Base-by-base conservation (phyloP, 148 eudicot species). In the Dianthus caryophyllus region DNA sequence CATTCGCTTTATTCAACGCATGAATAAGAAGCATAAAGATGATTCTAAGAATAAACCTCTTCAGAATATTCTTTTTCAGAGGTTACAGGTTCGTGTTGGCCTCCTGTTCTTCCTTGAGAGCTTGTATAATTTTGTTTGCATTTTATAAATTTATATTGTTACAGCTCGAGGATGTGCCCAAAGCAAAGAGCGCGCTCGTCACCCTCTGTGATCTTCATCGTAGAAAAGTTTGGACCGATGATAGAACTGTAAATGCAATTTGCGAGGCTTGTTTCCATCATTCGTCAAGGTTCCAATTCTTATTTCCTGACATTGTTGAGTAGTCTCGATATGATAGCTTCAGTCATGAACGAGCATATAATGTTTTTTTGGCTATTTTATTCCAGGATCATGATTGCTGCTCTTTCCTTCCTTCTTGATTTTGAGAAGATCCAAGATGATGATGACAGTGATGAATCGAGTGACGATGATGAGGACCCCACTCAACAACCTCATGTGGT, bases 11-110 rank as follows among this genome's bases (percentile, higher is more conserved):
- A 86, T 90, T 68, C 86, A 73, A 79, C 90, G 87, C 27, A 86
- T 94, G 90, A 94, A 94, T 79, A 88, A 86, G 81, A 90, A 94
- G 84, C 98, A 94, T 70, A 90, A 94, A 78, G 85, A 94, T 75
- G 92, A 94, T 26, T 73, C 87, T n/a, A 80, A 83, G 57, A 94
- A 94, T 64, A 81, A 85, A 38, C 82, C 88, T 64, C 92, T 94
- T 72, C 91, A 90, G 75, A 94, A 78, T 68, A 77, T 94, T 46
- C 77, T 94, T 65, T 86, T 84, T 65, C 57, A 77, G 41, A 84
- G 88, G 97, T 71, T 86, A 46, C 86, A 94, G 96, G 98, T 89
- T 24, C 59, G 72, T 68, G 15, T 33, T 2, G 38, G 38, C 3
- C 12, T 51, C 7, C 26, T 43, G 9, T 17, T 33, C 22, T 50